phyloP scores from a whole-genome alignment of 1,139 yeast species.

The Sugiyamaella paludigena region DNA sequence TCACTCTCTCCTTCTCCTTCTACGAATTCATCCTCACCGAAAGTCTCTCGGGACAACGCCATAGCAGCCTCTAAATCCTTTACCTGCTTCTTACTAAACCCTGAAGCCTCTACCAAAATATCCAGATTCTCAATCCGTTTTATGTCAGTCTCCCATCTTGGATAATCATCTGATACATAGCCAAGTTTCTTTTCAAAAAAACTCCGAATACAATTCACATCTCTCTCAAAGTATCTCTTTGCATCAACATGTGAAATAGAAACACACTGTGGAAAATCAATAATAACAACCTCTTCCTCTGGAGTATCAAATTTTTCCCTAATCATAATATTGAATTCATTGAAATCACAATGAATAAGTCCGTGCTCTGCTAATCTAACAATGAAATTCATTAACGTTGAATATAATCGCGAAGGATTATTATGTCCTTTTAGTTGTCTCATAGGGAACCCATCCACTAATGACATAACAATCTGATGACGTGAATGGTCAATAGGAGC shows the following conservation, averaged over 20 bases:
- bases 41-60: slow-evolving; percentile 48
- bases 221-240: slow-evolving; percentile 80
- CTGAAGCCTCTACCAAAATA: slow-evolving; percentile 85
- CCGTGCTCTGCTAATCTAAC: slow-evolving; percentile 85
- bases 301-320: slow-evolving; percentile 54
- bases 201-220: slow-evolving; percentile 80
- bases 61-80: slow-evolving; percentile 77
- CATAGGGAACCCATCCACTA: slow-evolving; percentile 88
- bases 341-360: slow-evolving; percentile 93
- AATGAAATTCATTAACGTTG: slow-evolving; percentile 81
- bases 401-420: slow-evolving; percentile 67
- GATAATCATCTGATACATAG: slow-evolving; percentile 77
- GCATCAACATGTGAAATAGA: slow-evolving; percentile 91
- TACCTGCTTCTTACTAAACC: slow-evolving; percentile 72
- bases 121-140: slow-evolving; percentile 67
- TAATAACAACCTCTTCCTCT: slow-evolving; percentile 67
- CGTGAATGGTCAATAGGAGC: slow-evolving; percentile 85
- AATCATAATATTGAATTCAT: slow-evolving; percentile 92
- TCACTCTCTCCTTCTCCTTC: slow-evolving; percentile 23
- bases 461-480: slow-evolving; percentile 90
- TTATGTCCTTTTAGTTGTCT: slow-evolving; percentile 69
- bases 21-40: slow-evolving; percentile 32
- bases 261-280: slow-evolving; percentile 98
- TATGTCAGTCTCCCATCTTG: slow-evolving; percentile 75
- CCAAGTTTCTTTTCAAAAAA: slow-evolving; percentile 78